Conservation (phyloP, 2,329 filamentous ascomycete genomes). For the Calonectria crousiana region DNA sequence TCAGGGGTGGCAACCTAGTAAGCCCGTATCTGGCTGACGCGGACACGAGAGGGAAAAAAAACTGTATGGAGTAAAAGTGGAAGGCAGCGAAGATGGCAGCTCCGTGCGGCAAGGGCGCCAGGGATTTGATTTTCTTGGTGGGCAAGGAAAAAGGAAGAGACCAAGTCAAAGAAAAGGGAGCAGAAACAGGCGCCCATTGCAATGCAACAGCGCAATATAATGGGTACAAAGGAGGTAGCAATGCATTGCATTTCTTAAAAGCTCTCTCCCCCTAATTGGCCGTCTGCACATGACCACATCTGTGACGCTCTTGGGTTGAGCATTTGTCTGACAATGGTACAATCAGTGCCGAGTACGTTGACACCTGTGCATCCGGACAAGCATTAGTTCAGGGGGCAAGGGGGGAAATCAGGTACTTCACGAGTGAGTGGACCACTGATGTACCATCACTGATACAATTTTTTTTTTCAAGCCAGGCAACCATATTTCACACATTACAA, state of each 20-base stretch:
- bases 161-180: conserved; percentile 1
- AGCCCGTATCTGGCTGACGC: conserved; percentile 19
- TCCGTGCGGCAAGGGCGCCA: conserved; percentile 19
- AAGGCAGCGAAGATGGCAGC: neutral
- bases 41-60: conserved; percentile 16
- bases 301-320: conserved; percentile 30
- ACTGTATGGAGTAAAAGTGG: conserved; percentile 4
- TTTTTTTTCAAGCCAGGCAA: neutral
- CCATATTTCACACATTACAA: neutral
- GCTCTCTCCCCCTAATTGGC: neutral
- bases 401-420: conserved; percentile 1
- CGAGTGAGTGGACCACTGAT: neutral
- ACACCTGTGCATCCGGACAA: neutral
- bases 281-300: conserved; percentile 11
- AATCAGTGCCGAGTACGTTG: neutral
- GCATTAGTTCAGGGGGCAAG: conserved; percentile 2
- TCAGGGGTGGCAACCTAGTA: neutral
- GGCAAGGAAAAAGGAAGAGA: neutral
- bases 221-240: neutral
- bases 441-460: neutral
- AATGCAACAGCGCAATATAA: neutral
- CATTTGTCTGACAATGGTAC: conserved; percentile 15
- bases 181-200: neutral
- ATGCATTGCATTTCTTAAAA: neutral
- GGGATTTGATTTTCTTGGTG: neutral